These are phyloP conservation scores for Naganishia vishniacii DNA, from an alignment of 768 basidiomycete species.

Conservation along the genomic window DNA sequence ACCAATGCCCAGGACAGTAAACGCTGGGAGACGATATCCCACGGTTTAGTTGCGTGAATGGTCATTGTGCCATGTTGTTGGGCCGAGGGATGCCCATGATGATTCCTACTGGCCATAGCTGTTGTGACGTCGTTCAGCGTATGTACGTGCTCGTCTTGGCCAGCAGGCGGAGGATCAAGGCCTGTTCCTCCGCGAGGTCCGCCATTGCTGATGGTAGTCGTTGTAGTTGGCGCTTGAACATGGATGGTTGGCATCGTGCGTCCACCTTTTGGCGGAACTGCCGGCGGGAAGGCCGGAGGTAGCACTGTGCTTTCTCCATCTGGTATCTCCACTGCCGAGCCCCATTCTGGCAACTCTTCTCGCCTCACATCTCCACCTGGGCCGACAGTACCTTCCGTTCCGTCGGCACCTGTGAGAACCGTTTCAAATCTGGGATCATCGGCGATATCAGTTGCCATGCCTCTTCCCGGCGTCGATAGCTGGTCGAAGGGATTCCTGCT, in stretches of 20 bases:
- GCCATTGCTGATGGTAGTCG: background rate
- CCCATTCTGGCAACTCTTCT: constrained; percentile 31
- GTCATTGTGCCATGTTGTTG: background rate
- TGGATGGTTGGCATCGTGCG: constrained; percentile 35
- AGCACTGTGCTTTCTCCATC: constrained; percentile 4
- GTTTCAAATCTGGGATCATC: background rate
- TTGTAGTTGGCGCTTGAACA: constrained; percentile 42
- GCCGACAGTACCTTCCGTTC: constrained; percentile 3
- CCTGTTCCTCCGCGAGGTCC: constrained; percentile 29
- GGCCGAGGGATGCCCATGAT: background rate
- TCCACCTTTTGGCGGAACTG: constrained; percentile 9
- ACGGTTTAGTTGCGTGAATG: constrained; percentile 31
- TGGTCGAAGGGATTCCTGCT: constrained; percentile 7
- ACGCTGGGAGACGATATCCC: constrained; percentile 46
- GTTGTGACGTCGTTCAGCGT: background rate
- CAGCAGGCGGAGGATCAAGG: background rate
- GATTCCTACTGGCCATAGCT: background rate
- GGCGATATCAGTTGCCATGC: background rate
- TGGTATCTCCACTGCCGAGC: constrained; percentile 43
- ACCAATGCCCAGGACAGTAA: constrained; percentile 47
- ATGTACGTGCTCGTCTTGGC: background rate
- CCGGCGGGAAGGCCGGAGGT: background rate
- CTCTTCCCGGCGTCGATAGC: background rate
- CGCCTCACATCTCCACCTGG: background rate
- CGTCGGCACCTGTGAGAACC: background rate